These are phyloP conservation scores for Conticribra weissflogii DNA, from an alignment of 108 stramenopile species.

Conservation along the genomic window DNA sequence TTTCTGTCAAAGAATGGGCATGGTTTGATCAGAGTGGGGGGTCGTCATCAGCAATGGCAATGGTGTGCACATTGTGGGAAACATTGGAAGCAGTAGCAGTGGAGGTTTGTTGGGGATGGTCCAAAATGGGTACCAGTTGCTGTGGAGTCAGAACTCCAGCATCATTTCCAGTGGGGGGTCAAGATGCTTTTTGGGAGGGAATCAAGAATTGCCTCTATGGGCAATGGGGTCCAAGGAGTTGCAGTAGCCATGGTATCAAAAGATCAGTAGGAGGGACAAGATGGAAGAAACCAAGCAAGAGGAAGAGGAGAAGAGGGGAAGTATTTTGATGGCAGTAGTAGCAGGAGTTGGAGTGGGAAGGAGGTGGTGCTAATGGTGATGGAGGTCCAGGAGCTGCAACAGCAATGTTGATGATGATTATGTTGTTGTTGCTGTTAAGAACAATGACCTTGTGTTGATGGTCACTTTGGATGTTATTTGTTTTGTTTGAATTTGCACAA, in stretches of 20 bases:
- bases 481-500: no score
- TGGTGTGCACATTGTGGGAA: neutral
- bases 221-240: slow-evolving; percentile 56
- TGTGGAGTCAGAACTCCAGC: slow-evolving; percentile 8
- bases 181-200: neutral
- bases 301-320: no score
- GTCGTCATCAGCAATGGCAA: no score
- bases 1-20: slow-evolving; percentile 24
- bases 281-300: neutral
- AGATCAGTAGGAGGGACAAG: slow-evolving; percentile 1
- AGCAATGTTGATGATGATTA: no score
- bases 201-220: slow-evolving; percentile 41
- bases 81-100: neutral
- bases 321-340: no score
- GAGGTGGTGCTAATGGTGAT: no score
- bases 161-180: neutral
- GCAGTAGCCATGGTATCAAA: slow-evolving; percentile 50
- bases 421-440: no score
- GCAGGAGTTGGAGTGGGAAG: no score
- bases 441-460: no score
- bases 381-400: no score
- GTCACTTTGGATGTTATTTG: no score
- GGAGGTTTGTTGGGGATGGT: slow-evolving; percentile 23
- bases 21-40: slow-evolving; percentile 6
- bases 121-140: slow-evolving; percentile 26